Evolutionary conservation across 176 grass and related monocot genomes (phyloP).

Genomic region (Musa beccarii): DNA sequence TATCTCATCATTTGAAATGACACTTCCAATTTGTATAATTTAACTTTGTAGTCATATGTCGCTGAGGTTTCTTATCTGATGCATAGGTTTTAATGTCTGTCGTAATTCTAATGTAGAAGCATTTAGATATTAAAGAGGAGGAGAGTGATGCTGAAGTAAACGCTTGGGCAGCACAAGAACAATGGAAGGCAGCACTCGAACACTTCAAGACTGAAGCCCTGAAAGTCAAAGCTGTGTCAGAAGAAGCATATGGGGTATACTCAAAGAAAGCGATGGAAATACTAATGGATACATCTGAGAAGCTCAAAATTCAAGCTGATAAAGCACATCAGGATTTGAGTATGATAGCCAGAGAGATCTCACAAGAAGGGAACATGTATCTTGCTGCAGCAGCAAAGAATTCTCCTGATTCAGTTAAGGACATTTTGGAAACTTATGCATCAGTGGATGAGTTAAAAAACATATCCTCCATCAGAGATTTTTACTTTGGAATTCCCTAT

Average conservation of each 20-base stretch:
- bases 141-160: background rate
- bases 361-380: constrained; percentile 77
- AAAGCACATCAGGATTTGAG: constrained; percentile 72
- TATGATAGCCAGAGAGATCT: constrained; percentile 42
- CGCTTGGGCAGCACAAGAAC: constrained; percentile 35
- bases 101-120: background rate
- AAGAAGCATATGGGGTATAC: constrained; percentile 54
- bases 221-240: constrained; percentile 41
- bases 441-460: constrained; percentile 42
- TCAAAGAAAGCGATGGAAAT: constrained; percentile 60
- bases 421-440: constrained; percentile 43
- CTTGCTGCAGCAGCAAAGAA: constrained; percentile 48
- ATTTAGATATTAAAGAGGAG: constrained; percentile 7
- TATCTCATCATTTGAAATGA: too few species aligned
- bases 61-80: background rate
- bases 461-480: constrained; percentile 59
- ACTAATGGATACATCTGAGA: constrained; percentile 48
- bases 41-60: background rate
- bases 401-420: constrained; percentile 72
- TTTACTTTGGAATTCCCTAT: constrained; percentile 77
- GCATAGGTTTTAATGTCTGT: background rate
- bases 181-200: constrained; percentile 55
- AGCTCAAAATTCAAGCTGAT: constrained; percentile 71
- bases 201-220: constrained; percentile 65
- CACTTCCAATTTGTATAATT: too few species aligned